phyloP scores from a whole-genome alignment of 164 flowering plant genomes.

The Brasenia schreberi region DNA sequence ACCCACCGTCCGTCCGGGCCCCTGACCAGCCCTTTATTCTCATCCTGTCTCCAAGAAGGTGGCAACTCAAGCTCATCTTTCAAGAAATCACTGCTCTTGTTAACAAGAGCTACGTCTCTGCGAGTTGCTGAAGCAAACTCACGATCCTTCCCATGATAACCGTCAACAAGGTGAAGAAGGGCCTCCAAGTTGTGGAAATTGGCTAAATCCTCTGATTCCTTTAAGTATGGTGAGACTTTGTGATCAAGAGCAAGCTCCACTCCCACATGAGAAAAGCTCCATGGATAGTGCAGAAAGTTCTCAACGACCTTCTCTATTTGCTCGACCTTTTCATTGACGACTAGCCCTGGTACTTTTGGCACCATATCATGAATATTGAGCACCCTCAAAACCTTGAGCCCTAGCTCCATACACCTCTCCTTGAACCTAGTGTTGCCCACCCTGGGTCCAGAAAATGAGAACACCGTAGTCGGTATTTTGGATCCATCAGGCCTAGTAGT shows the following conservation, averaged over 20 bases:
- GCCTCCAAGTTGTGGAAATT: constrained; percentile 67
- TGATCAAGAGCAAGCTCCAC: constrained; percentile 55
- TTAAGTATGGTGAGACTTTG: constrained; percentile 51
- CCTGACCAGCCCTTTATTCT: constrained; percentile 59
- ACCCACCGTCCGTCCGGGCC: constrained; percentile 49
- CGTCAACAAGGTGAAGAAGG: constrained; percentile 59
- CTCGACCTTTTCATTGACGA: constrained; percentile 38
- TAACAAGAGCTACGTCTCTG: constrained; percentile 62
- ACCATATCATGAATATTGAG: constrained; percentile 59
- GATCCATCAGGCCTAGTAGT: constrained; percentile 18
- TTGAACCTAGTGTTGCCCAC: constrained; percentile 65
- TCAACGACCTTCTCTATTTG: constrained; percentile 19
- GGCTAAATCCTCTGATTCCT: constrained; percentile 18
- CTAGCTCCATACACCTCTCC: constrained; percentile 38
- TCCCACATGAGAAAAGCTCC: constrained; percentile 70
- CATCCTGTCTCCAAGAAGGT: constrained; percentile 58
- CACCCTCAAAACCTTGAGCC: constrained; percentile 66
- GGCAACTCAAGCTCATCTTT: constrained; percentile 50
- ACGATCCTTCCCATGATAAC: constrained; percentile 57
- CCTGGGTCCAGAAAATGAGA: constrained; percentile 12
- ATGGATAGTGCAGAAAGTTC: constrained; percentile 25
- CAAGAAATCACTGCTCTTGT: constrained; percentile 50
- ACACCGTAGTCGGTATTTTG: constrained; percentile 32
- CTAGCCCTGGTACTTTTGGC: constrained; percentile 54
- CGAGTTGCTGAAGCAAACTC: constrained; percentile 38